phyloP scores from a whole-genome alignment of 164 flowering plant species.

The Paratinospora sagittata region DNA sequence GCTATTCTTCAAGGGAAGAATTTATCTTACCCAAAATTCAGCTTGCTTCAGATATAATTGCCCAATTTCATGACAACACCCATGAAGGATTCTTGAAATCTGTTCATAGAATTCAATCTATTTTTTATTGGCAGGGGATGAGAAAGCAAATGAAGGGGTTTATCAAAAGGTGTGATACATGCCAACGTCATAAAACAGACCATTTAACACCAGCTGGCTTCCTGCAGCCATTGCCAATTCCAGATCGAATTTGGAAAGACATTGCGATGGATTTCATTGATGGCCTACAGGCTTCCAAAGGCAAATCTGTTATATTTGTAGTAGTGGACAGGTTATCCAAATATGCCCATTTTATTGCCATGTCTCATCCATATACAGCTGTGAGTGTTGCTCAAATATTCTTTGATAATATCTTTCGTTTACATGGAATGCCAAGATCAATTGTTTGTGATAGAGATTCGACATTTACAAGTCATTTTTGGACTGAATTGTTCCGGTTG shows the following conservation, averaged over 20 bases:
- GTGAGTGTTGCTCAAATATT: neutral
- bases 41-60: too few relatives aligned
- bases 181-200: neutral
- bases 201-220: neutral
- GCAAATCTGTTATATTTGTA: neutral
- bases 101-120: neutral
- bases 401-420: constrained; percentile 3
- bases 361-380: constrained; percentile 6
- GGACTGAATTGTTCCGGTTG: neutral
- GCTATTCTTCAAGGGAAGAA: too few relatives aligned
- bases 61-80: neutral
- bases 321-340: constrained; percentile 5
- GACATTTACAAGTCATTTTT: neutral
- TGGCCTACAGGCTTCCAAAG: neutral
- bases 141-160: neutral
- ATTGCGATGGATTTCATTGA: neutral
- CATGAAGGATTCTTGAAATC: neutral
- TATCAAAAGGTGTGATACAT: neutral
- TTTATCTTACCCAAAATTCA: too few relatives aligned
- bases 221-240: neutral
- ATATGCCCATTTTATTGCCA: neutral
- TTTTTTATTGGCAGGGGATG: neutral
- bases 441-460: constrained; percentile 1
- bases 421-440: constrained; percentile 7
- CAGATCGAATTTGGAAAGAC: neutral